Percentiles rank a stretch among this genome's conserved stretches.
Evolutionary conservation across 768 basidiomycete genomes (phyloP).

Genomic region (Tricholoma hemisulphureum): DNA sequence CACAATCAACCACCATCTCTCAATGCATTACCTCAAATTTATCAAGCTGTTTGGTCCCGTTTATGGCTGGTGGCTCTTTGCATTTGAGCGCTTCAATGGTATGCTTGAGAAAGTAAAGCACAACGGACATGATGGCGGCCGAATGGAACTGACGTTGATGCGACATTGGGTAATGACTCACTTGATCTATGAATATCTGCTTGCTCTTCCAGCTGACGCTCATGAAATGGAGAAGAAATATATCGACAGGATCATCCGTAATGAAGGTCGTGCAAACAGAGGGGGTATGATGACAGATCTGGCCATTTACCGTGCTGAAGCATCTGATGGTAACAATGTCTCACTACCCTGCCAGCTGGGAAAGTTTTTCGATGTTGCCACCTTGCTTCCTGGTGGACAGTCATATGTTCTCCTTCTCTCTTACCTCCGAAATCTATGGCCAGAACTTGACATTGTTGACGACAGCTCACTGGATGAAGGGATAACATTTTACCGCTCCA

Average conservation of each 20-base stretch:
- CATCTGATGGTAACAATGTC: slow-evolving; percentile 4
- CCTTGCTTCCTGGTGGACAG: background rate
- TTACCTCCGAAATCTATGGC: background rate
- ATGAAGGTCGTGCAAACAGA: slow-evolving; percentile 11
- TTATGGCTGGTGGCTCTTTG: slow-evolving; percentile 36
- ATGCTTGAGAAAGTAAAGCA: slow-evolving; percentile 30
- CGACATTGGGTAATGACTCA: slow-evolving; percentile 28
- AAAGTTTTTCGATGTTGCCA: background rate
- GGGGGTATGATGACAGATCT: slow-evolving; percentile 22
- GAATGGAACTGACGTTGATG: slow-evolving; percentile 30
- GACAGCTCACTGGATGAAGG: background rate
- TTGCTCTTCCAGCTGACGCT: background rate
- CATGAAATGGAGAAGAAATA: slow-evolving; percentile 9
- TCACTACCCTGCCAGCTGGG: background rate
- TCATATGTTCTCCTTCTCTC: background rate
- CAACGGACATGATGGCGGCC: slow-evolving; percentile 30
- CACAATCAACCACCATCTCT: slow-evolving; percentile 28
- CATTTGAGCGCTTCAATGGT: slow-evolving; percentile 35
- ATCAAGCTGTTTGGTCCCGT: slow-evolving; percentile 29
- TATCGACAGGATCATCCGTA: slow-evolving; percentile 10
- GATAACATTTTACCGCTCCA: background rate
- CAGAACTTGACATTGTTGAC: background rate
- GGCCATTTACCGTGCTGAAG: slow-evolving; percentile 20
- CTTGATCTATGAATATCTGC: slow-evolving; percentile 19
- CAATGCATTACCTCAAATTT: slow-evolving; percentile 22